Evolutionary conservation across 2,329 filamentous ascomycete species (phyloP), one percentile per base, ranked within the genome.

Genomic region (Trichoderma harzianum): DNA sequence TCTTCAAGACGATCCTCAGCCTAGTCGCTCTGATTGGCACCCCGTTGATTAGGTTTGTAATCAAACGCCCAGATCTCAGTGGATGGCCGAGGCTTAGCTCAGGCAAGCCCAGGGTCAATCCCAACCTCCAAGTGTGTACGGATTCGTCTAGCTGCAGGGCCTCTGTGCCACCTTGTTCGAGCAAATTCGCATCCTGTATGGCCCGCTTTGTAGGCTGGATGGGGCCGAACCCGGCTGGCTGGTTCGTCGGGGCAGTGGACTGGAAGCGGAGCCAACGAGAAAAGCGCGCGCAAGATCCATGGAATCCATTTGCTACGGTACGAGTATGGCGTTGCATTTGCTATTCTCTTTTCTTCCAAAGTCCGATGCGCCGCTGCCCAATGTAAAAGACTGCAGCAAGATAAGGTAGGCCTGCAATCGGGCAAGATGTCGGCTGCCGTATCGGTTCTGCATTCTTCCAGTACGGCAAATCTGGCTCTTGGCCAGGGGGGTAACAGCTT

Each of bases 141-240:
- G n/a, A 28, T 61, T 61, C 30, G 47, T 67, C 64, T 69, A 69
- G 66, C 66, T 61, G 66, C 66, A 69, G 47, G 68, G 67, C 43
- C 32, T 55, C 57, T 39, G 47, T 60, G 51, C 53, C 62, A 60
- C 69, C 53, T 47, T 67, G 53, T 43, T 24, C 60, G 18, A 64
- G 47, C 68, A 70, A 51, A 63, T 47, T 34, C 60, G 67, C 57
- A 70, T 58, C 57, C 58, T 57, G 32, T 63, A 32, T 70, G 69
- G 69, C 61, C 47, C 63, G 63, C 69, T 68, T 61, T 68, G 62
- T 32, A 53, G 65, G 55, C 60, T 69, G 24, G 55, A 69, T 69
- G 70, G 66, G 60, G 71, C 60, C 66, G 71, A 72, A 72, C 67
- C 71, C 71, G 71, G 70, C 71, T 70, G 69, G 63, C 53, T 68